Evolutionary conservation across 805 yeast species (phyloP).

Genomic region (Starmerella ratchasimensis): DNA sequence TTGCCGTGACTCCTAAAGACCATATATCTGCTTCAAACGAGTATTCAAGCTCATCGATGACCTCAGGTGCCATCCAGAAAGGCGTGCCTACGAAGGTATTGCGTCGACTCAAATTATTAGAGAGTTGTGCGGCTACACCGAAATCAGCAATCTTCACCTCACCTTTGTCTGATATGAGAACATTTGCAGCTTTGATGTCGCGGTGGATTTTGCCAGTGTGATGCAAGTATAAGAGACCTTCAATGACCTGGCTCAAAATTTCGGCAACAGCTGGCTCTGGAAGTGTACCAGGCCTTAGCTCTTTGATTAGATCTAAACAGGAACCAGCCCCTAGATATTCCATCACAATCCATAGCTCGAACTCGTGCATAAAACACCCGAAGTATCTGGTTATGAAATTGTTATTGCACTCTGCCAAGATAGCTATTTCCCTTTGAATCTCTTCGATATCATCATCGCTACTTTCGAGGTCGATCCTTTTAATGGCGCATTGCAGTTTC

Average conservation of each 20-base stretch:
- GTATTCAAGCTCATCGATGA: conserved; percentile 69
- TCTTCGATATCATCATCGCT: conserved; percentile 55
- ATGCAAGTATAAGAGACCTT: conserved; percentile 56
- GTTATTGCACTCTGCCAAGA: conserved; percentile 51
- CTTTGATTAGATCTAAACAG: conserved; percentile 42
- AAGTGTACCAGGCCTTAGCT: conserved; percentile 36
- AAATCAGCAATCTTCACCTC: conserved; percentile 85
- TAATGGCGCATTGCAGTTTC: conserved; percentile 27
- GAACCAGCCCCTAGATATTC: conserved; percentile 73
- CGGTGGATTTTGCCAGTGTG: conserved; percentile 66
- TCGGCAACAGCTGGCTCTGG: conserved; percentile 41
- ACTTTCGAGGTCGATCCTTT: conserved; percentile 50
- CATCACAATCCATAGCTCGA: conserved; percentile 68
- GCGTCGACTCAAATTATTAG: conserved; percentile 40
- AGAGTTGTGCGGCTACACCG: conserved; percentile 79
- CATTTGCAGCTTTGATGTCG: conserved; percentile 89
- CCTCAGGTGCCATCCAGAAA: conserved; percentile 99
- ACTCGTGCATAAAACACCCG: conserved; percentile 59
- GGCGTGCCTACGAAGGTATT: conserved; percentile 36
- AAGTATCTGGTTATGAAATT: conserved; percentile 51
- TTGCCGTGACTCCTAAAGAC: conserved; percentile 69
- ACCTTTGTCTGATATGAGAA: conserved; percentile 54
- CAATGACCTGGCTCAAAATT: conserved; percentile 41
- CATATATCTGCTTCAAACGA: conserved; percentile 66
- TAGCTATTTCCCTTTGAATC: conserved; percentile 57